Evolutionary conservation across 2,329 filamentous ascomycete genomes (phyloP).

Genomic region (Verticillium dahliae): DNA sequence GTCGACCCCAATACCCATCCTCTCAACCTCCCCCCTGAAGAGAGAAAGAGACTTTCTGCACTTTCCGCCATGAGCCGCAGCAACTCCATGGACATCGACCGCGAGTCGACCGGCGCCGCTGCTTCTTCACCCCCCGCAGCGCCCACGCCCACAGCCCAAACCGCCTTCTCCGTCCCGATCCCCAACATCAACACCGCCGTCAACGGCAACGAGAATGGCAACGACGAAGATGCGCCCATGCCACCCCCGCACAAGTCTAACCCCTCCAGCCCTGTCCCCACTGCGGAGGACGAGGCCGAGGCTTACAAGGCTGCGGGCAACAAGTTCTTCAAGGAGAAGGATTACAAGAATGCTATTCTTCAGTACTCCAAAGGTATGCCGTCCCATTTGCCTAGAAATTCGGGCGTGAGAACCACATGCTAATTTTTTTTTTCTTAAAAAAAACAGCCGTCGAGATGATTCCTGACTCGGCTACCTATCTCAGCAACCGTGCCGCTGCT

Average conservation of each 20-base stretch:
- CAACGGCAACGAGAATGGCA: conserved; percentile 34
- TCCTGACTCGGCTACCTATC: conserved; percentile 79
- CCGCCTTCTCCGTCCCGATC: conserved; percentile 46
- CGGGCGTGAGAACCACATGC: too few relatives aligned
- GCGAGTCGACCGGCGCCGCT: conserved; percentile 44
- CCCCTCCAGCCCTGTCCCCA: conserved; percentile 50
- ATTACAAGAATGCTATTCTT: conserved; percentile 80
- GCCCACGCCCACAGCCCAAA: conserved; percentile 26
- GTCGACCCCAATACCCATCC: conserved; percentile 72
- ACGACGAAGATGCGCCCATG: conserved; percentile 47
- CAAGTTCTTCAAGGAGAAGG: conserved; percentile 92
- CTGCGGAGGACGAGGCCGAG: conserved; percentile 70
- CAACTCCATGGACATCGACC: conserved; percentile 69
- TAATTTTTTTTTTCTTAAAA: too few relatives aligned
- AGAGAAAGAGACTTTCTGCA: conserved; percentile 69
- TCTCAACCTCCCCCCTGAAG: conserved; percentile 83
- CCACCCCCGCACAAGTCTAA: conserved; percentile 68
- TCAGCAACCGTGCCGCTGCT: conserved; percentile 91
- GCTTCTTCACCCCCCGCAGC: conserved; percentile 47
- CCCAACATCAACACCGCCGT: conserved; percentile 40
- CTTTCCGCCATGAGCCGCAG: conserved; percentile 57
- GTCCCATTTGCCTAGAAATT: too few relatives aligned
- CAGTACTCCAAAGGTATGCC: conserved; percentile 87
- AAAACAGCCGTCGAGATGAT: conserved; percentile 77
- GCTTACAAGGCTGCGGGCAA: conserved; percentile 89